phyloP scores from a whole-genome alignment of 73 alveolate species.

The Paramecium sexaurelia region DNA sequence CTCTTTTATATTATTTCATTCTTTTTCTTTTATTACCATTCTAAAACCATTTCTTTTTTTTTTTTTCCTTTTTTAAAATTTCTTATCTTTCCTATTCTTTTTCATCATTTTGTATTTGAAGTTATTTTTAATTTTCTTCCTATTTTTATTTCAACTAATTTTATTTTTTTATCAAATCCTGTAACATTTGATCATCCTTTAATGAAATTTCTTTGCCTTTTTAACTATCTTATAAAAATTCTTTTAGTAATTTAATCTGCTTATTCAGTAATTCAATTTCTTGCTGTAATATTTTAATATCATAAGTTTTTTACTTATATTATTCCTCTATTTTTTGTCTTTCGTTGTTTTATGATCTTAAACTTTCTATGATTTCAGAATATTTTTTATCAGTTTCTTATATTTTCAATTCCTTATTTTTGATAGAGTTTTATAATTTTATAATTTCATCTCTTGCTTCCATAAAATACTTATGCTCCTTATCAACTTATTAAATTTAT shows the following conservation, averaged over 20 bases:
- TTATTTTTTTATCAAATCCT: neutral
- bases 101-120: neutral
- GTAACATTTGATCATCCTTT: neutral
- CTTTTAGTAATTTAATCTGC: neutral
- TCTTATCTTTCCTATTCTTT: neutral
- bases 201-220: neutral
- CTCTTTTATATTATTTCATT: neutral
- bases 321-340: neutral
- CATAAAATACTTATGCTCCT: neutral
- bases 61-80: neutral
- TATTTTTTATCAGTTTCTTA: neutral
- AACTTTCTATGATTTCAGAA: neutral
- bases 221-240: neutral
- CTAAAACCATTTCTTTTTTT: neutral
- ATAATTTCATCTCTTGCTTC: conserved; percentile 5
- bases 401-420: neutral
- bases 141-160: neutral
- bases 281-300: neutral
- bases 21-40: neutral
- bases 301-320: neutral
- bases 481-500: neutral
- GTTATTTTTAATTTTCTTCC: neutral
- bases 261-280: neutral
- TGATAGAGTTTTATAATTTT: neutral
- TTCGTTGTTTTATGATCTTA: neutral